Conservation (phyloP, 2,329 filamentous ascomycete species). For the Penicillium sp. region DNA sequence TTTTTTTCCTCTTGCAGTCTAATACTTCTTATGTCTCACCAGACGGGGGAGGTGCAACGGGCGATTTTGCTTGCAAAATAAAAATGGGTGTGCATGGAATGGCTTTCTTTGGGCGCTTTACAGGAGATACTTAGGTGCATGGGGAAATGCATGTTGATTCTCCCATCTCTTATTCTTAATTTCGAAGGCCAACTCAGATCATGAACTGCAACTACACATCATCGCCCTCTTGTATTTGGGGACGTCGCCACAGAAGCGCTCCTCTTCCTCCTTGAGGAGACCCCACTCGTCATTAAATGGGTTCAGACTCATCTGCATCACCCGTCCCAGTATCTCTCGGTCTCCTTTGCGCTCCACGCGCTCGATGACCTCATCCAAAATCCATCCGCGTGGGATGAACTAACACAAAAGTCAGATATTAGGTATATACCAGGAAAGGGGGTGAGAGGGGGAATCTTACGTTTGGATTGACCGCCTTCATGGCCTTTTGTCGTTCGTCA, state of each 20-base stretch:
- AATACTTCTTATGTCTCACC: slow-evolving; percentile 13
- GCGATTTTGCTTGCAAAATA: slow-evolving; percentile 27
- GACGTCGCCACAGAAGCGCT: slow-evolving; percentile 81
- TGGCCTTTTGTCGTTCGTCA: slow-evolving; percentile 64
- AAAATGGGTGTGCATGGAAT: slow-evolving; percentile 18
- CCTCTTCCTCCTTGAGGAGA: slow-evolving; percentile 71
- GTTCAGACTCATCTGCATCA: slow-evolving; percentile 80
- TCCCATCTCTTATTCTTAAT: slow-evolving; percentile 1
- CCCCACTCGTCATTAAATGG: slow-evolving; percentile 74
- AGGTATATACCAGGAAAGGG: background rate
- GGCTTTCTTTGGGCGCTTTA: slow-evolving; percentile 17
- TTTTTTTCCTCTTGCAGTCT: slow-evolving; percentile 13
- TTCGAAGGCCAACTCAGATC: background rate
- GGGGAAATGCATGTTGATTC: slow-evolving; percentile 18
- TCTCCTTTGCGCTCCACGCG: slow-evolving; percentile 84
- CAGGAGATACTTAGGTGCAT: slow-evolving; percentile 21
- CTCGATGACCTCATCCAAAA: slow-evolving; percentile 89
- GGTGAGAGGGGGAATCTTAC: slow-evolving; percentile 29
- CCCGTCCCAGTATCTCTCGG: slow-evolving; percentile 70
- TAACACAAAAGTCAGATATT: slow-evolving; percentile 22
- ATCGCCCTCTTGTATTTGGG: slow-evolving; percentile 74
- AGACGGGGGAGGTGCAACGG: slow-evolving; percentile 18
- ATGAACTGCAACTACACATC: slow-evolving; percentile 96
- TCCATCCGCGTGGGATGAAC: slow-evolving; percentile 87
- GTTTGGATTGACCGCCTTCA: slow-evolving; percentile 88